A percentile compares a stretch with the other conserved stretches of the same genome.
phyloP scores from a whole-genome alignment of 2,329 filamentous ascomycete genomes.

The Aspergillus floridensis region DNA sequence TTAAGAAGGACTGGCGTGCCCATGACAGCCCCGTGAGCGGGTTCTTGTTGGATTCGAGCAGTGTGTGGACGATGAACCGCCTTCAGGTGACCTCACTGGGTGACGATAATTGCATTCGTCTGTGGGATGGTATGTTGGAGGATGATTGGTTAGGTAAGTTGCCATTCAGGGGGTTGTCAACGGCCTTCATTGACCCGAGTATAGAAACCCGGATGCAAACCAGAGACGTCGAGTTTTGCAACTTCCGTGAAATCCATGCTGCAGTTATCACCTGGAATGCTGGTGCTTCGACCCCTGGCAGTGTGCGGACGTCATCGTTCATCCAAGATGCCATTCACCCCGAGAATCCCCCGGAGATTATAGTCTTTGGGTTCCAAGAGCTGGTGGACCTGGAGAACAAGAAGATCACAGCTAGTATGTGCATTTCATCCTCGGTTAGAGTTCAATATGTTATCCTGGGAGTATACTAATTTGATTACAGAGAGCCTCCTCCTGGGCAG shows the following conservation, averaged over 20 bases:
- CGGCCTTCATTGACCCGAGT: constrained; percentile 18
- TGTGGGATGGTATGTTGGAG: constrained; percentile 91
- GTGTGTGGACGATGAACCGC: constrained; percentile 79
- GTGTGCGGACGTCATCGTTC: constrained; percentile 74
- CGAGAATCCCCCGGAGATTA: constrained; percentile 78
- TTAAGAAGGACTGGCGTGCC: constrained; percentile 92
- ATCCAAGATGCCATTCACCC: constrained; percentile 74
- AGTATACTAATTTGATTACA: constrained; percentile 36
- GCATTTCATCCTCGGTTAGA: not conserved
- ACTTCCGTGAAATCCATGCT: constrained; percentile 76
- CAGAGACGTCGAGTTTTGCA: constrained; percentile 77
- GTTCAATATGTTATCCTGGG: no score
- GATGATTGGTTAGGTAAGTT: constrained; percentile 80
- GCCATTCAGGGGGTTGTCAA: not conserved
- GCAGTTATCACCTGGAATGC: constrained; percentile 95
- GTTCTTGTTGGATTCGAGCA: constrained; percentile 74
- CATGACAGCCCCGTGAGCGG: constrained; percentile 79
- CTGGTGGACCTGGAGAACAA: constrained; percentile 98
- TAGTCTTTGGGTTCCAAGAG: constrained; percentile 97
- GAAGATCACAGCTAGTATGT: constrained; percentile 84
- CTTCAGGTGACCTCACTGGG: constrained; percentile 84
- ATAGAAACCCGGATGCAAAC: constrained; percentile 79
- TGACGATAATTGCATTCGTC: constrained; percentile 75
- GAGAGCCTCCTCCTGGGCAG: constrained; percentile 76
- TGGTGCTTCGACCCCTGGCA: constrained; percentile 87